A percentile compares a stretch with the other conserved stretches of the same genome.
Conservation (phyloP, 2,329 filamentous ascomycete species). For the Talaromyces sp. region DNA sequence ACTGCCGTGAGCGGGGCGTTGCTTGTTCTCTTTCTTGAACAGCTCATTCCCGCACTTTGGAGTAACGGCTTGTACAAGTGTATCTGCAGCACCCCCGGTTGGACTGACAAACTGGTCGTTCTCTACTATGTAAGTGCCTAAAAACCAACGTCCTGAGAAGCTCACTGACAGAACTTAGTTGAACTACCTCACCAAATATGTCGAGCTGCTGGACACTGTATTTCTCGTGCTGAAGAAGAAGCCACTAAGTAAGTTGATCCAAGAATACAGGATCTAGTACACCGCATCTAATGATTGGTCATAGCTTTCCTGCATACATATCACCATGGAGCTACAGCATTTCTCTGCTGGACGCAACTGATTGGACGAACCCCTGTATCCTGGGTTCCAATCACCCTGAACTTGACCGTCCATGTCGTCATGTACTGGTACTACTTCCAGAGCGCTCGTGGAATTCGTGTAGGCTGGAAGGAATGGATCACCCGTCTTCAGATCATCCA, state of each 20-base stretch:
- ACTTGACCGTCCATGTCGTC: conserved; percentile 85
- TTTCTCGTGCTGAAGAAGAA: conserved; percentile 98
- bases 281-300: background rate
- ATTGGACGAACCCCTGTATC: conserved; percentile 83
- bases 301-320: conserved; percentile 86
- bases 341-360: conserved; percentile 91
- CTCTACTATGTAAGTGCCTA: conserved; percentile 76
- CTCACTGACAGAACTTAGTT: conserved; percentile 53
- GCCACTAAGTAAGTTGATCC: conserved; percentile 58
- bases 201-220: conserved; percentile 85
- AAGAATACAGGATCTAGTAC: background rate
- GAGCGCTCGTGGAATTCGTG: conserved; percentile 80
- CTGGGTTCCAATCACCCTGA: conserved; percentile 84
- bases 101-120: conserved; percentile 82
- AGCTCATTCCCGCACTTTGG: conserved; percentile 75
- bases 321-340: conserved; percentile 87
- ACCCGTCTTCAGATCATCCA: conserved; percentile 90
- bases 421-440: conserved; percentile 99
- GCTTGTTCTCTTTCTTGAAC: conserved; percentile 76
- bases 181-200: conserved; percentile 92
- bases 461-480: conserved; percentile 99
- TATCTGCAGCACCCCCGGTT: conserved; percentile 75
- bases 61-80: conserved; percentile 76
- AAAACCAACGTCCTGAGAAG: background rate
- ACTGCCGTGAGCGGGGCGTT: conserved; percentile 74